These are phyloP conservation scores for Penicillium steckii DNA, from an alignment of 495 filamentous ascomycete species.

Conservation along the genomic window DNA sequence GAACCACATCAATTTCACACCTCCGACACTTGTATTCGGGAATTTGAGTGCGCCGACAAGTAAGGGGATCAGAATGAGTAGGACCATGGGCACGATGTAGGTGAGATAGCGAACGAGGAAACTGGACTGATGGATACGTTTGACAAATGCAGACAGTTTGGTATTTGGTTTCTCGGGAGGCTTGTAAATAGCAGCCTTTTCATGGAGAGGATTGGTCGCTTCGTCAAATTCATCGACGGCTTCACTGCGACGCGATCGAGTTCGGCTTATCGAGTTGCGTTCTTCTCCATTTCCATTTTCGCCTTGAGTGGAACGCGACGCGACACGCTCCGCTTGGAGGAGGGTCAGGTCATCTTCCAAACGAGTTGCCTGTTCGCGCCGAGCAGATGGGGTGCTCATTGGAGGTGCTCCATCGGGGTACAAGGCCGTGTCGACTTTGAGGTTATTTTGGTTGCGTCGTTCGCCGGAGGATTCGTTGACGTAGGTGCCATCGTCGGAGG, in stretches of 20 bases:
- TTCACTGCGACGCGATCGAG: conserved; percentile 51
- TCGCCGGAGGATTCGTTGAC: conserved; percentile 30
- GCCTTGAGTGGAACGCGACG: conserved; percentile 53
- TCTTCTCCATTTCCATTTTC: conserved; percentile 32
- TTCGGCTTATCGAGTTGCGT: conserved; percentile 45
- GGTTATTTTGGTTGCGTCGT: conserved; percentile 15
- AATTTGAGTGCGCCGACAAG: conserved; percentile 72
- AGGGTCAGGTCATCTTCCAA: conserved; percentile 84
- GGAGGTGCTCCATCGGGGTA: conserved; percentile 23
- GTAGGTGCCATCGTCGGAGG: conserved; percentile 40
- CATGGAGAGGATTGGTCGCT: conserved; percentile 70
- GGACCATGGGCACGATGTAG: conserved; percentile 75
- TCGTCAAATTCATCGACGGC: conserved; percentile 83
- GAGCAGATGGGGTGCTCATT: conserved; percentile 48
- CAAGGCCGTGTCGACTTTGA: conserved; percentile 35
- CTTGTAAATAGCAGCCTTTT: conserved; percentile 65
- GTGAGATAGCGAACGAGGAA: conserved; percentile 80
- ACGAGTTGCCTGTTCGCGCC: conserved; percentile 66
- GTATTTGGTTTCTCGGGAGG: conserved; percentile 67
- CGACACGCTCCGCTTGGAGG: conserved; percentile 76
- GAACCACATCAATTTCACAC: conserved; percentile 83
- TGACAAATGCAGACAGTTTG: conserved; percentile 59
- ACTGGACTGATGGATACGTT: conserved; percentile 69
- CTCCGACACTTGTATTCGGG: conserved; percentile 66
- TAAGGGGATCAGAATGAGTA: conserved; percentile 76